A percentile compares a stretch with the other conserved stretches of the same genome.
These are phyloP conservation scores for Phytopythium boreale DNA, from an alignment of 352 stramenopile genomes.

Conservation along the genomic window DNA sequence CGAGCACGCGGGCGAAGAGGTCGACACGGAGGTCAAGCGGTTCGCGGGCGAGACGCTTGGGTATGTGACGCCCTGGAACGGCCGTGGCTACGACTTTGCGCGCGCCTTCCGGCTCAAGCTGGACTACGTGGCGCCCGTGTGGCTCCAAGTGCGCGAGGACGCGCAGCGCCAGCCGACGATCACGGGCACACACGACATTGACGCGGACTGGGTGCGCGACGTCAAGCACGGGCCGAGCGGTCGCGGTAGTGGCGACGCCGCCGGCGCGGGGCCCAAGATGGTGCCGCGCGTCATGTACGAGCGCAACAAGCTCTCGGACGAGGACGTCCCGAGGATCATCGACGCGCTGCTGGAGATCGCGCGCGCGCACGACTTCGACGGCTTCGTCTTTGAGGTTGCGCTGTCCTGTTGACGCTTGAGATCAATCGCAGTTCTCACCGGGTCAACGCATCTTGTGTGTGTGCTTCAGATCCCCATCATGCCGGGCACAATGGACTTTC, in stretches of 20 bases:
- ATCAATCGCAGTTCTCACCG: neutral
- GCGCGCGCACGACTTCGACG: conserved; percentile 49
- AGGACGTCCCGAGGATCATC: conserved; percentile 58
- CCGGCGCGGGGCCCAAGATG: conserved; percentile 28
- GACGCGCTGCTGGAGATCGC: conserved; percentile 39
- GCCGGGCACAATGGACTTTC: conserved; percentile 53
- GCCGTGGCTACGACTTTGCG: conserved; percentile 66
- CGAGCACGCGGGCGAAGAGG: conserved; percentile 22
- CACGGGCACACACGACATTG: conserved; percentile 72
- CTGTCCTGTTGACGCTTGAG: neutral
- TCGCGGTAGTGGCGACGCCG: neutral
- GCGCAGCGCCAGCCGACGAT: conserved; percentile 42
- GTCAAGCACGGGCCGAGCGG: conserved; percentile 29
- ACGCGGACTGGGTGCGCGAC: conserved; percentile 48
- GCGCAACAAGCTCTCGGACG: conserved; percentile 48
- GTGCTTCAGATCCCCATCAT: conserved; percentile 45
- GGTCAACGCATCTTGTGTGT: neutral
- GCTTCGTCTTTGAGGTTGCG: conserved; percentile 62
- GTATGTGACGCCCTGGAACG: conserved; percentile 85
- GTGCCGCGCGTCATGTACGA: conserved; percentile 82
- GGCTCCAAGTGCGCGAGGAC: conserved; percentile 74
- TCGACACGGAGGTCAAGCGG: conserved; percentile 12
- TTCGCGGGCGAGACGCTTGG: conserved; percentile 61
- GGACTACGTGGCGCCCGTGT: conserved; percentile 76
- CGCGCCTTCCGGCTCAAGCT: conserved; percentile 73